Conservation (phyloP, 2,329 filamentous ascomycete genomes). For the Aspergillus sp. region DNA sequence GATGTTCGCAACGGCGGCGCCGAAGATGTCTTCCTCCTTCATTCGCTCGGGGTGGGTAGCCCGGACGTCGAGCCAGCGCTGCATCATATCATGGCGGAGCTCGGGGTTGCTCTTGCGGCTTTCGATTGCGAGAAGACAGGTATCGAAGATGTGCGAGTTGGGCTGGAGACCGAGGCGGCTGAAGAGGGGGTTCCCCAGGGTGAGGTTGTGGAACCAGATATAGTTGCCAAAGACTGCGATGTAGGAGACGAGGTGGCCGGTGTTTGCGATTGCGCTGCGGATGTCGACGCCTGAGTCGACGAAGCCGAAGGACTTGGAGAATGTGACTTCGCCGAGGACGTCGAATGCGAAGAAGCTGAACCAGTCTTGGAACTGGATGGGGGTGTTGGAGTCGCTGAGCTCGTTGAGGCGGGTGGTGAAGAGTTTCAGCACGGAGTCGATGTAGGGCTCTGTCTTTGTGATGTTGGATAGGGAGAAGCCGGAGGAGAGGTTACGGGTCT, state of each 20-base stretch:
- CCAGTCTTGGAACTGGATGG: constrained; percentile 41
- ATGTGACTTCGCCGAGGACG: constrained; percentile 37
- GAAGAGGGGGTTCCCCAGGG: constrained; percentile 40
- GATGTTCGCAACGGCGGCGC: constrained; percentile 35
- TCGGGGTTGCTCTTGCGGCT: constrained; percentile 33
- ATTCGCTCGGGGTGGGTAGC: constrained; percentile 34
- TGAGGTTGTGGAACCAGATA: constrained; percentile 34
- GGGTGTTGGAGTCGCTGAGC: constrained; percentile 19
- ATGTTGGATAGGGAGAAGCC: constrained; percentile 33
- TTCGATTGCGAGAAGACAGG: constrained; percentile 31
- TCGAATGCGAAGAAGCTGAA: constrained; percentile 43
- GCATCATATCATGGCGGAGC: constrained; percentile 36
- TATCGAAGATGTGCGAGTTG: constrained; percentile 41
- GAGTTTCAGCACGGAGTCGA: constrained; percentile 31
- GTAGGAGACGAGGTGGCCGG: constrained; percentile 29
- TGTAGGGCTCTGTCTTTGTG: constrained; percentile 27
- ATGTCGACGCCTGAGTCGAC: constrained; percentile 33
- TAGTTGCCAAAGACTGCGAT: constrained; percentile 36
- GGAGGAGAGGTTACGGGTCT: constrained; percentile 32
- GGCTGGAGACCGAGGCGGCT: constrained; percentile 37
- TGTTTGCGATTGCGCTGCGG: constrained; percentile 38
- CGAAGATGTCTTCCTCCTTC: constrained; percentile 35
- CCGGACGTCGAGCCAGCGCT: constrained; percentile 36
- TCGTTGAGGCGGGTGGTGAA: constrained; percentile 29
- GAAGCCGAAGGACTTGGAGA: constrained; percentile 39